phyloP scores from a whole-genome alignment of 2,329 filamentous ascomycete genomes.

The Beauveria sp. region DNA sequence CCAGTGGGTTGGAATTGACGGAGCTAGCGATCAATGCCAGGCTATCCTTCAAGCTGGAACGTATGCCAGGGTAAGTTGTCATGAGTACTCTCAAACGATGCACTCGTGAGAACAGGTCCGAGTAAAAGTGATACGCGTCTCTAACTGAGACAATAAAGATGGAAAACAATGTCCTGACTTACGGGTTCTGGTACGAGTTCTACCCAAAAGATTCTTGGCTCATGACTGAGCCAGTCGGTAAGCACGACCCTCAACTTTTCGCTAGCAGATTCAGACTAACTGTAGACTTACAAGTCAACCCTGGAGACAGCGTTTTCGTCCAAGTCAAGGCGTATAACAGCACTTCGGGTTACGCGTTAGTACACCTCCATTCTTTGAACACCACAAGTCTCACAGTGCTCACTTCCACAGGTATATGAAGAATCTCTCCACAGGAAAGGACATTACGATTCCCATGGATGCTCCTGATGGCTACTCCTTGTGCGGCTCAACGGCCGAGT shows the following conservation, averaged over 20 bases:
- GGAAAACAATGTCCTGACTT: not conserved
- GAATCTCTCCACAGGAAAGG: not conserved
- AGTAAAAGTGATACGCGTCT: too few relatives aligned
- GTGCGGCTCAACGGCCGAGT: not conserved
- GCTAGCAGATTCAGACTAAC: not conserved
- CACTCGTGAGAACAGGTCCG: too few relatives aligned
- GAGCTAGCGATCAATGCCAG: not conserved
- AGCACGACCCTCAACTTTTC: not conserved
- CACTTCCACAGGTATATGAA: not conserved
- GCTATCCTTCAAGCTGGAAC: not conserved
- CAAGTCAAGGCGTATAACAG: not conserved
- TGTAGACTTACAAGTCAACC: not conserved
- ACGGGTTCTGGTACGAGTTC: conserved; percentile 4
- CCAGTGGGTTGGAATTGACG: not conserved
- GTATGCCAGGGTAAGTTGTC: not conserved
- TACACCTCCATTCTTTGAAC: not conserved
- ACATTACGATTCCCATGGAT: not conserved
- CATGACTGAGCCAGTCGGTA: not conserved
- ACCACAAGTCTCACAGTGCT: not conserved
- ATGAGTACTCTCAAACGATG: too few relatives aligned
- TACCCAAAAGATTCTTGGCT: not conserved
- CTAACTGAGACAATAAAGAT: not conserved
- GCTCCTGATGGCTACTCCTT: not conserved
- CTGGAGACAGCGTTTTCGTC: not conserved
- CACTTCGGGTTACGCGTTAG: not conserved